phyloP scores from a whole-genome alignment of 352 stramenopile genomes.

The Phytophthora litchii region DNA sequence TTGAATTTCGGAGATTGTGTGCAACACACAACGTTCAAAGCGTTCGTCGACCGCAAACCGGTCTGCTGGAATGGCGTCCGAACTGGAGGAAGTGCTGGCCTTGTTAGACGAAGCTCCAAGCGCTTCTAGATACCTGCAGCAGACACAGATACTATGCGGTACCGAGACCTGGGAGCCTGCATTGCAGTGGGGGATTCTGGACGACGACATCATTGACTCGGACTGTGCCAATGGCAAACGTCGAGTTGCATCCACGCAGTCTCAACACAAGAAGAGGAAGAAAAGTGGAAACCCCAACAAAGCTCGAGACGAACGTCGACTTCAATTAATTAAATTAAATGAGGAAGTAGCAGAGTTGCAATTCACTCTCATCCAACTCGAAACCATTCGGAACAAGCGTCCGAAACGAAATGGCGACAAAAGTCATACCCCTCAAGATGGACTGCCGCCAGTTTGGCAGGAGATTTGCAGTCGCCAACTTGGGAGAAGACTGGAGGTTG shows the following conservation, averaged over 20 bases:
- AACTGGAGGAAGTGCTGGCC: slow-evolving; percentile 22
- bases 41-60: too few species aligned
- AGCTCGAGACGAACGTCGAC: slow-evolving; percentile 27
- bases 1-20: too few species aligned
- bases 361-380: slow-evolving; percentile 14
- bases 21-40: too few species aligned
- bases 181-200: slow-evolving; percentile 7
- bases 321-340: slow-evolving; percentile 25
- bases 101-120: slow-evolving; percentile 15
- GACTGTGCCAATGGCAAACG: not conserved
- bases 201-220: slow-evolving; percentile 2
- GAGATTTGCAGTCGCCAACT: slow-evolving; percentile 28
- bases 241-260: not conserved
- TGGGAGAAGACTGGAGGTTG: slow-evolving; percentile 13
- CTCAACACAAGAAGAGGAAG: slow-evolving; percentile 11
- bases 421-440: not conserved
- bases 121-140: not conserved
- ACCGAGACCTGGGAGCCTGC: not conserved
- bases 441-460: slow-evolving; percentile 31
- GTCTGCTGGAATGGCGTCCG: not conserved
- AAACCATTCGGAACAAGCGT: slow-evolving; percentile 12
- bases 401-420: slow-evolving; percentile 2
- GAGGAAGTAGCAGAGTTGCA: slow-evolving; percentile 20
- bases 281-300: slow-evolving; percentile 34
- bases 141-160: not conserved